Evolutionary conservation across 2,329 filamentous ascomycete species (phyloP).

Genomic region (Monilinia fructigena): DNA sequence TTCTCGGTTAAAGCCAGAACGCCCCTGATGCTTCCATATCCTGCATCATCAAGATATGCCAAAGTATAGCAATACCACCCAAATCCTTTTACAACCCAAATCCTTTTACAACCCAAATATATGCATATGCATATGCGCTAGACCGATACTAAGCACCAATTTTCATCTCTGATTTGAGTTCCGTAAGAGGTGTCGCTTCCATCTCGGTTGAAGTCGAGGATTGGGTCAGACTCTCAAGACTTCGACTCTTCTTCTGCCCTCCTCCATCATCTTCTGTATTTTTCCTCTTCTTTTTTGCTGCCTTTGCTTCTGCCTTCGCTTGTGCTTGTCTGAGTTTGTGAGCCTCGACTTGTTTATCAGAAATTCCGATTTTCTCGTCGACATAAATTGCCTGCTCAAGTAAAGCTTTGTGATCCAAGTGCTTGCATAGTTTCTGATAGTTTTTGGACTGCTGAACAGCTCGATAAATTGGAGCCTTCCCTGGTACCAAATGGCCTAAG

Average conservation of each 20-base stretch:
- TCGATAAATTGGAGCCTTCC: conserved; percentile 65
- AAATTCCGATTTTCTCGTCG: conserved; percentile 48
- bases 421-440: conserved; percentile 67
- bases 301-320: conserved; percentile 27
- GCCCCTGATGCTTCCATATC: conserved; percentile 4
- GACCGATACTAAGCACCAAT: conserved; percentile 12
- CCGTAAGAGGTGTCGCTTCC: background rate
- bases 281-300: conserved; percentile 19
- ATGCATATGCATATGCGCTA: background rate
- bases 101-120: background rate
- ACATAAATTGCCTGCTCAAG: conserved; percentile 61
- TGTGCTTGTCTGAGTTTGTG: conserved; percentile 25
- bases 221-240: conserved; percentile 1
- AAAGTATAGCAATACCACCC: conserved; percentile 9
- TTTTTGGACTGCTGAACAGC: conserved; percentile 64
- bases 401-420: conserved; percentile 64
- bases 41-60: background rate
- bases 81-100: background rate
- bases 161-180: conserved; percentile 13
- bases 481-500: conserved; percentile 80
- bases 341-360: conserved; percentile 17
- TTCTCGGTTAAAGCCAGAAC: conserved; percentile 11
- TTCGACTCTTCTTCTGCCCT: conserved; percentile 19
- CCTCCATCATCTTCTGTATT: conserved; percentile 1
- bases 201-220: background rate